Evolutionary conservation across 2,329 filamentous ascomycete genomes (phyloP).

Genomic region (Iodosphaeria phyllophila): DNA sequence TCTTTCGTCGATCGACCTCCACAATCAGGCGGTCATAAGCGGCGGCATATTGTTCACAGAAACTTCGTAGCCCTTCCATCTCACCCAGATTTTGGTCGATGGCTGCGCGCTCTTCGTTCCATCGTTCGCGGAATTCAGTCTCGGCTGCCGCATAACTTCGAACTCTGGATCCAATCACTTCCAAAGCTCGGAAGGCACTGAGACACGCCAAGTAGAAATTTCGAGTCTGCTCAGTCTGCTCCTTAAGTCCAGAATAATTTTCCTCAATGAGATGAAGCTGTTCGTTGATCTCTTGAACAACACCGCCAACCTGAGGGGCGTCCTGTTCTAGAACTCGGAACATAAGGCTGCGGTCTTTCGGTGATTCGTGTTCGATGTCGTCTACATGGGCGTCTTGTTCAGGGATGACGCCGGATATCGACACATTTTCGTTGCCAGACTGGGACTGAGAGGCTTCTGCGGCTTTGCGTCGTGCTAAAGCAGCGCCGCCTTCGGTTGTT

Average conservation of each 20-base stretch:
- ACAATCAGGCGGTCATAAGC: conserved; percentile 74
- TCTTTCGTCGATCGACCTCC: conserved; percentile 60
- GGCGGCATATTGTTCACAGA: conserved; percentile 72
- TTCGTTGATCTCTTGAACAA: conserved; percentile 53
- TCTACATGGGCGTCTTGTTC: conserved; percentile 31
- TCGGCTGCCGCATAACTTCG: conserved; percentile 46
- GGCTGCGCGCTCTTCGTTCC: conserved; percentile 55
- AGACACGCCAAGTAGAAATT: conserved; percentile 37
- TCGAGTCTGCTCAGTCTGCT: conserved; percentile 39
- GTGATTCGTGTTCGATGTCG: conserved; percentile 49
- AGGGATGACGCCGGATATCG: conserved; percentile 48
- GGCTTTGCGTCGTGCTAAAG: conserved; percentile 46
- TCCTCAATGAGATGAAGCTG: conserved; percentile 60
- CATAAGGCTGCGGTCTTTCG: conserved; percentile 67
- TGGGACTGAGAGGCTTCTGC: conserved; percentile 40
- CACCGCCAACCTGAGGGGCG: conserved; percentile 44
- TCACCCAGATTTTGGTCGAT: conserved; percentile 55
- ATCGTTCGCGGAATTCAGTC: conserved; percentile 43
- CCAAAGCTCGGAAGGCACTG: conserved; percentile 45
- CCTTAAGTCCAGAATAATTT: conserved; percentile 42
- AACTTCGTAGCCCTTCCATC: conserved; percentile 57
- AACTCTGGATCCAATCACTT: conserved; percentile 47
- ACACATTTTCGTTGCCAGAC: conserved; percentile 26
- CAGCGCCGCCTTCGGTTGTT: conserved; percentile 67
- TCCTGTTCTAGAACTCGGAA: conserved; percentile 62